Conservation (phyloP, 495 filamentous ascomycete species). For the Cercophora scortea region DNA sequence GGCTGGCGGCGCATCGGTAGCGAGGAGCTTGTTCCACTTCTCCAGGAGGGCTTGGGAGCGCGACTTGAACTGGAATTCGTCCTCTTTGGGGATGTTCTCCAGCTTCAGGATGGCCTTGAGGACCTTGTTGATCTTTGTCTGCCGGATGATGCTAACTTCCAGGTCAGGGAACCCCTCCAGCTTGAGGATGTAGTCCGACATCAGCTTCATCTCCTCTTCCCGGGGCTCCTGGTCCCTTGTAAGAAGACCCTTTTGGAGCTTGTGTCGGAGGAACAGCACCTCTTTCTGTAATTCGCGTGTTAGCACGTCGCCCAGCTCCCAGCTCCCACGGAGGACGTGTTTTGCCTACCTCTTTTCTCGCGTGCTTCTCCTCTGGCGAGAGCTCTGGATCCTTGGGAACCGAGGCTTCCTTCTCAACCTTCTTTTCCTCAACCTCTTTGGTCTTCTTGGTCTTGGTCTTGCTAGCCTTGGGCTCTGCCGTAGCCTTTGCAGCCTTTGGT, state of each 20-base stretch:
- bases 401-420: conserved; percentile 46
- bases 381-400: conserved; percentile 44
- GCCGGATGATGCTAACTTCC: conserved; percentile 74
- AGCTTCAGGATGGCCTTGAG: conserved; percentile 85
- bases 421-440: conserved; percentile 54
- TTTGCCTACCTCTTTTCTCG: conserved; percentile 51
- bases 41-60: conserved; percentile 66
- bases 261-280: conserved; percentile 79
- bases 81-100: conserved; percentile 69
- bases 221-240: conserved; percentile 71
- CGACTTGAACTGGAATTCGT: conserved; percentile 75
- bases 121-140: conserved; percentile 92
- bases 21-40: conserved; percentile 76
- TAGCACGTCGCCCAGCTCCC: background rate
- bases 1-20: conserved; percentile 31
- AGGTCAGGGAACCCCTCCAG: conserved; percentile 72
- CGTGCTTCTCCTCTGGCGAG: conserved; percentile 36
- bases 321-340: background rate
- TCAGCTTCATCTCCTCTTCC: conserved; percentile 78
- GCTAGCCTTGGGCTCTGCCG: conserved; percentile 44
- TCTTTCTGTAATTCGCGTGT: conserved; percentile 40
- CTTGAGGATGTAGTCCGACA: conserved; percentile 72
- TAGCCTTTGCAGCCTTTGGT: conserved; percentile 42
- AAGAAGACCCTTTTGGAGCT: conserved; percentile 85
- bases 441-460: conserved; percentile 61